Evolutionary conservation across 495 filamentous ascomycete species (phyloP), one percentile per base, ranked within the genome.

Genomic region (Penicillium diatomitis): DNA sequence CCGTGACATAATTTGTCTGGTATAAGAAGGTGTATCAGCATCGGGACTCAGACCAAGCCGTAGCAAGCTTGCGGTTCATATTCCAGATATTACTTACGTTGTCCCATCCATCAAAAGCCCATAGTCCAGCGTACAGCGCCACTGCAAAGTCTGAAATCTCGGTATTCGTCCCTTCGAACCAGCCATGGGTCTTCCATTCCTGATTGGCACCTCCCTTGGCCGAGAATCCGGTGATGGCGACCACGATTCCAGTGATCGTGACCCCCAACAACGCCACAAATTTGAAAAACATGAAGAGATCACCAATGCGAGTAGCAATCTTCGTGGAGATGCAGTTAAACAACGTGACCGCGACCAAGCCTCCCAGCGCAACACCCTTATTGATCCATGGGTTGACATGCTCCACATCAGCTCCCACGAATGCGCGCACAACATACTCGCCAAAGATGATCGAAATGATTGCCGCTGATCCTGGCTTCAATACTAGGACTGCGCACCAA

Each of bases 81-180:
- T 20, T 20, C 20, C 20, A 20, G 34, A n/a, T 5, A 33, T 41
- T 38, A 48, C 86, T 71, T 67, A 92, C 90, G 66, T 98, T 98
- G 62, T 98, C 92, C 92, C 92, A 98, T 12, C 92, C 92, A 60
- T 98, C 92, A 68, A 91, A 98, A 3, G 92, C 92, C 92, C 92
- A 98, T 2, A 98, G 74, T 7, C 92, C 92, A 29, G 89, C 91
- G 65, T 98, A 98, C 49, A 98, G 64, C 4, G 92, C 92, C 44
- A 97, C 86, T 10, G 90, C 90, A 83, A 87, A 94, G 52, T 80
- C 82, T 10, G 84, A 88, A 10, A 83, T 75, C 62, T 88, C 82
- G n/a, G 78, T 77, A 54, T 73, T 86, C 8, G 90, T 95, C 36
- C 83, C 86, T 49, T 90, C 82, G 59, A 97, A 96, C 92, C 94